These are phyloP conservation scores for Annulohypoxylon truncatum DNA, from an alignment of 2,329 filamentous ascomycete species.

Conservation along the genomic window DNA sequence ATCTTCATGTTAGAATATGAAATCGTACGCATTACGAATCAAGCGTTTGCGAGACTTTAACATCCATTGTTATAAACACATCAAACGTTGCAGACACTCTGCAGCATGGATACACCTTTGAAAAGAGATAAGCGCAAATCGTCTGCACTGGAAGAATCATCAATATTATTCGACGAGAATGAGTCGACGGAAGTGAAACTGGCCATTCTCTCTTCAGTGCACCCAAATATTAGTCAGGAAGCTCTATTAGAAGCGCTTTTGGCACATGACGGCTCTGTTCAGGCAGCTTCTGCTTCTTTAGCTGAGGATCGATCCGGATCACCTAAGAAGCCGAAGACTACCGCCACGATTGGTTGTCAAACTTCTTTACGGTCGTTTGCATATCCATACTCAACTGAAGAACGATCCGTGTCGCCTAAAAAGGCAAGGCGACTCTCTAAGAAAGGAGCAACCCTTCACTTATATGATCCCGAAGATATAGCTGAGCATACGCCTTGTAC, in stretches of 20 bases:
- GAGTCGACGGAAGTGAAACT: slow-evolving; percentile 92
- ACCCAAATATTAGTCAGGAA: slow-evolving; percentile 72
- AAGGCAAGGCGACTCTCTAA: slow-evolving; percentile 69
- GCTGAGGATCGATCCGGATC: slow-evolving; percentile 42
- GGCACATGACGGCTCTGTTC: slow-evolving; percentile 80
- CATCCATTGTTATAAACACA: neutral
- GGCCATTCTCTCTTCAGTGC: slow-evolving; percentile 82
- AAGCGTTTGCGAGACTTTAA: neutral
- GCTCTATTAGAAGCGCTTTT: slow-evolving; percentile 82
- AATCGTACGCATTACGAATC: neutral
- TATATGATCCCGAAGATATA: slow-evolving; percentile 85
- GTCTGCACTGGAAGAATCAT: slow-evolving; percentile 36
- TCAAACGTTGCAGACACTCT: neutral
- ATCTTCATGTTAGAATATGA: slow-evolving; percentile 1
- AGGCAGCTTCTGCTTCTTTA: slow-evolving; percentile 70
- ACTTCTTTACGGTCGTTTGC: slow-evolving; percentile 70
- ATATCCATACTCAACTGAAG: slow-evolving; percentile 30
- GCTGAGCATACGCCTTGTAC: slow-evolving; percentile 88
- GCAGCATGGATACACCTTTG: slow-evolving; percentile 68
- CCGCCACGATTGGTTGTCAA: slow-evolving; percentile 64
- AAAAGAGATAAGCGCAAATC: slow-evolving; percentile 64
- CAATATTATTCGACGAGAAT: slow-evolving; percentile 59
- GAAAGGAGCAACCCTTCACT: slow-evolving; percentile 84
- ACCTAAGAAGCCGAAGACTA: slow-evolving; percentile 51
- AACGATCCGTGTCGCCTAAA: slow-evolving; percentile 48